These are phyloP conservation scores for Circinella umbellata DNA, from an alignment of 371 early-diverging fungal species.

Conservation along the genomic window DNA sequence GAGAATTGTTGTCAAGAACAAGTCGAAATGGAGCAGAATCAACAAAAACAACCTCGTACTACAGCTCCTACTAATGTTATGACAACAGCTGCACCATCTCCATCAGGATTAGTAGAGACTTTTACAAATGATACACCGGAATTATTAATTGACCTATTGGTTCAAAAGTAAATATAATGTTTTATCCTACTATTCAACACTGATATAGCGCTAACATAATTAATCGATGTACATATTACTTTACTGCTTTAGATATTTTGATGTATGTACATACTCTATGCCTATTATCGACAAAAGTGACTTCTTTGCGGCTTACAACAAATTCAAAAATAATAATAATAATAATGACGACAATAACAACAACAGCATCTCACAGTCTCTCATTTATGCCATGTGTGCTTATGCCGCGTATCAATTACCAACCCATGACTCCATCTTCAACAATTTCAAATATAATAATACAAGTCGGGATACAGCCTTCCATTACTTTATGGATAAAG, in stretches of 20 bases:
- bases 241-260: neutral
- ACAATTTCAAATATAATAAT: conserved; percentile 15
- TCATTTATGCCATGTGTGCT: conserved; percentile 38
- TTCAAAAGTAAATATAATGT: neutral
- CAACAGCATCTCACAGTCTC: neutral
- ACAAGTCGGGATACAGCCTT: conserved; percentile 31
- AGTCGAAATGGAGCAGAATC: neutral
- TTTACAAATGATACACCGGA: neutral
- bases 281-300: neutral
- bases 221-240: too few species aligned
- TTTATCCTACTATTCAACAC: neutral
- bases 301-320: neutral
- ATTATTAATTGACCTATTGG: neutral
- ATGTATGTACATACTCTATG: neutral
- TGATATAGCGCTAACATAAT: too few species aligned
- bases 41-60: neutral
- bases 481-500: conserved; percentile 24
- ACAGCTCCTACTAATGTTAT: neutral
- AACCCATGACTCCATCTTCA: conserved; percentile 28
- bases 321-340: too few species aligned
- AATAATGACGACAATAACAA: neutral
- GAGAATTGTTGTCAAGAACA: neutral
- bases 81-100: neutral
- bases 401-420: conserved; percentile 28
- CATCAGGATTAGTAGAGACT: neutral